phyloP scores from a whole-genome alignment of 345 rosid species.

The Firmiana major region DNA sequence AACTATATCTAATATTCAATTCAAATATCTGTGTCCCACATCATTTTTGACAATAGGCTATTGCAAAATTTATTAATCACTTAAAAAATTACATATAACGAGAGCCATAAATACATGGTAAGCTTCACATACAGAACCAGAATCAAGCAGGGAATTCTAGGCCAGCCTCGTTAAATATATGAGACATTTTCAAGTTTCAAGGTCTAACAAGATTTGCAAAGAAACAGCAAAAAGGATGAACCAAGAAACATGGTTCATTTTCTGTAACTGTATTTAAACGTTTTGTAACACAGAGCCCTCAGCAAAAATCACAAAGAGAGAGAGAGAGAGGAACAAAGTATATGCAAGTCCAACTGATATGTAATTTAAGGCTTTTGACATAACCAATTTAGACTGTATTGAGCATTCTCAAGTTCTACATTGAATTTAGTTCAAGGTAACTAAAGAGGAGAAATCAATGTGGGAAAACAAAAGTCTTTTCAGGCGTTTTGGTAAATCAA shows the following conservation, averaged over 20 bases:
- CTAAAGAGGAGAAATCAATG: not conserved
- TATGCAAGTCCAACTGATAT: not conserved
- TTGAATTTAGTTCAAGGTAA: not conserved
- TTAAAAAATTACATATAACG: not conserved
- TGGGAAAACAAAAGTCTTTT: not conserved
- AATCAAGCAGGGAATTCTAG: not conserved
- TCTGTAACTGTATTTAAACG: not conserved
- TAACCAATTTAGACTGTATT: not conserved
- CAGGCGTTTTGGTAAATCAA: not conserved
- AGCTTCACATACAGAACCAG: not conserved
- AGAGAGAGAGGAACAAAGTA: not conserved
- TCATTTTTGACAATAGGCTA: not conserved
- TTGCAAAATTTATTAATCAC: not conserved
- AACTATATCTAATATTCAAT: not conserved
- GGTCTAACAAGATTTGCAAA: not conserved
- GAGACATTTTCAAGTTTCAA: not conserved
- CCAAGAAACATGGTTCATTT: not conserved
- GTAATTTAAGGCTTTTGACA: not conserved
- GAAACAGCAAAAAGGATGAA: too few relatives aligned
- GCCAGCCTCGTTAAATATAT: not conserved
- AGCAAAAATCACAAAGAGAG: not conserved
- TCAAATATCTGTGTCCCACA: not conserved
- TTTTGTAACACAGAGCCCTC: not conserved
- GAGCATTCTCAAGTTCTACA: not conserved
- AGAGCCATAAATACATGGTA: not conserved